These are phyloP conservation scores for Fusarium pseudoanthophilum DNA, from an alignment of 2,329 filamentous ascomycete genomes.

Conservation along the genomic window DNA sequence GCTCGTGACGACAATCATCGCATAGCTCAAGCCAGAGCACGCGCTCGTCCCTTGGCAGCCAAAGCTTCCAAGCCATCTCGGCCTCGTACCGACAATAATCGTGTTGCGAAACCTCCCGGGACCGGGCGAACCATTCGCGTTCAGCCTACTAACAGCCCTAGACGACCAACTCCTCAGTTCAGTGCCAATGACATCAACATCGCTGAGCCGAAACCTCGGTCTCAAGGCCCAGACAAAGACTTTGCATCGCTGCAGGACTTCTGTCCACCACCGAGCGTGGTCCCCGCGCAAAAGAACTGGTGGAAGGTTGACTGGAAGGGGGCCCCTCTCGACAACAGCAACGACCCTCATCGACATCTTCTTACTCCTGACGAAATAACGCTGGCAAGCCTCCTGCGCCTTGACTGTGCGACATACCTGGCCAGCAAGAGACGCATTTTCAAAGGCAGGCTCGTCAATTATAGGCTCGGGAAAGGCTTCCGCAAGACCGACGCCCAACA, in stretches of 20 bases:
- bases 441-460: slow-evolving; percentile 74
- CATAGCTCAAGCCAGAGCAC: slow-evolving; percentile 49
- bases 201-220: slow-evolving; percentile 62
- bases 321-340: slow-evolving; percentile 77
- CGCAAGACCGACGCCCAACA: slow-evolving; percentile 96
- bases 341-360: slow-evolving; percentile 74
- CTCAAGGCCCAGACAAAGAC: slow-evolving; percentile 77
- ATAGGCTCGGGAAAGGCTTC: slow-evolving; percentile 80
- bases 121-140: slow-evolving; percentile 52
- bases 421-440: slow-evolving; percentile 96
- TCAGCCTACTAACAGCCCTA: slow-evolving; percentile 39
- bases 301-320: slow-evolving; percentile 92
- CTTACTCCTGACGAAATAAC: slow-evolving; percentile 82
- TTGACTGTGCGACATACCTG: slow-evolving; percentile 89
- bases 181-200: slow-evolving; percentile 61
- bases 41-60: slow-evolving; percentile 55
- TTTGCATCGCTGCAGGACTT: slow-evolving; percentile 77
- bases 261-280: slow-evolving; percentile 74
- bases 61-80: slow-evolving; percentile 50
- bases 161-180: slow-evolving; percentile 47
- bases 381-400: slow-evolving; percentile 80
- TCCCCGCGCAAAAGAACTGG: slow-evolving; percentile 73
- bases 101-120: slow-evolving; percentile 49
- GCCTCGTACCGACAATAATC: slow-evolving; percentile 50
- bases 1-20: slow-evolving; percentile 60